Evolutionary conservation across 2,329 filamentous ascomycete species (phyloP), one percentile per base, ranked within the genome.

Genomic region (Diaporthe sp.): DNA sequence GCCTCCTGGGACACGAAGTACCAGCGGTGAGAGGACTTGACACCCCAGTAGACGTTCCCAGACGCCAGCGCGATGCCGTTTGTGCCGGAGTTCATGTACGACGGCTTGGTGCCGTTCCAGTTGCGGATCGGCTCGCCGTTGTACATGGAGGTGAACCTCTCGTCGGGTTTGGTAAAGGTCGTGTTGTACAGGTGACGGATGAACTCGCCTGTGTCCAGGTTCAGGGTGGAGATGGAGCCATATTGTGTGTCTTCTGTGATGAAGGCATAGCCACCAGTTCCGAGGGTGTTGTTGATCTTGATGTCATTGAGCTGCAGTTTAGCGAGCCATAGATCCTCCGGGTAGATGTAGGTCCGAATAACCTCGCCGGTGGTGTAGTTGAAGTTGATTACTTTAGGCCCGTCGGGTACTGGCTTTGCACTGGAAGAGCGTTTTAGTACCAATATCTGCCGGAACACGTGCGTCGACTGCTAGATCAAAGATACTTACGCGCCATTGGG

Each of bases 61-160:
- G 60, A 64, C 0, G 60, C 40, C 17, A 64, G 60, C 3, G 60
- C 60, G 1, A 64, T 64, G 5, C 60, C 60, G 19, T 64, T 64
- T 9, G 60, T 64, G 4, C 60, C 60, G 5, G 60, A 64, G 19
- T 17, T 64, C 60, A 64, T 47, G 60, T 47, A 64, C 17, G 40
- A 64, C 1, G 60, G 60, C 28, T 22, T 30, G 25, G 60, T 64
- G 17, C 60, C 60, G 40, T 45, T 15, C 60, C 60, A 64, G 60
- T 64, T 64, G 28, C 60, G 60, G 40, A 64, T 64, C 12, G 60
- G 60, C 28, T 64, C 60, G 15, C 60, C 60, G 28, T 64, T 64
- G 40, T 64, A 64, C 25, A 64, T 64, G 19, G 60, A 47, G 17
- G 60, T 64, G 12, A 64, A 64, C 40, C 19, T 30, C 60, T 64